Evolutionary conservation across 345 rosid species (phyloP).

Genomic region (Dipteronia dyeriana): DNA sequence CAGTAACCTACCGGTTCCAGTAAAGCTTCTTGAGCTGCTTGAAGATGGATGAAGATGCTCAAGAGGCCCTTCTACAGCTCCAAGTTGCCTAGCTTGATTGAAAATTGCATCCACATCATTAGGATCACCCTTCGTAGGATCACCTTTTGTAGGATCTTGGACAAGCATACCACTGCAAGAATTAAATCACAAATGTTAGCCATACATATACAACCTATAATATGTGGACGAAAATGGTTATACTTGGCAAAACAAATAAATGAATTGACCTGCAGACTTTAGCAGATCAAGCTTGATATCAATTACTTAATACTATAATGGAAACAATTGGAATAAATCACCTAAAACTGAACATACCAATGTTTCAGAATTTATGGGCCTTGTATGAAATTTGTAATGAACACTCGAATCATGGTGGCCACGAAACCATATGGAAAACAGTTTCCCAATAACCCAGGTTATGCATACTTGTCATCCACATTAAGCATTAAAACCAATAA

Average conservation of each 20-base stretch:
- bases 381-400: neutral
- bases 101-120: conserved; percentile 90
- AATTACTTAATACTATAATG: neutral
- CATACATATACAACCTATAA: neutral
- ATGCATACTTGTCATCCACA: neutral
- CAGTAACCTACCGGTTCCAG: conserved; percentile 83
- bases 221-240: neutral
- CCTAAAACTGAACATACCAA: neutral
- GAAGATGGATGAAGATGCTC: conserved; percentile 64
- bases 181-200: conserved; percentile 3
- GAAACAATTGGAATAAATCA: neutral
- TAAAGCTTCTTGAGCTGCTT: conserved; percentile 80
- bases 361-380: neutral
- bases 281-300: neutral
- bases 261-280: neutral
- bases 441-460: neutral
- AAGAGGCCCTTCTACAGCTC: conserved; percentile 85
- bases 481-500: neutral
- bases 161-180: conserved; percentile 90
- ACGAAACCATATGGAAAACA: neutral
- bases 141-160: conserved; percentile 79
- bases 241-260: neutral
- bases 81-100: conserved; percentile 83
- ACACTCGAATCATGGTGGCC: neutral
- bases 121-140: conserved; percentile 42